Base-by-base conservation (phyloP, 2,329 filamentous ascomycete species). In the Juglanconis oblonga region DNA sequence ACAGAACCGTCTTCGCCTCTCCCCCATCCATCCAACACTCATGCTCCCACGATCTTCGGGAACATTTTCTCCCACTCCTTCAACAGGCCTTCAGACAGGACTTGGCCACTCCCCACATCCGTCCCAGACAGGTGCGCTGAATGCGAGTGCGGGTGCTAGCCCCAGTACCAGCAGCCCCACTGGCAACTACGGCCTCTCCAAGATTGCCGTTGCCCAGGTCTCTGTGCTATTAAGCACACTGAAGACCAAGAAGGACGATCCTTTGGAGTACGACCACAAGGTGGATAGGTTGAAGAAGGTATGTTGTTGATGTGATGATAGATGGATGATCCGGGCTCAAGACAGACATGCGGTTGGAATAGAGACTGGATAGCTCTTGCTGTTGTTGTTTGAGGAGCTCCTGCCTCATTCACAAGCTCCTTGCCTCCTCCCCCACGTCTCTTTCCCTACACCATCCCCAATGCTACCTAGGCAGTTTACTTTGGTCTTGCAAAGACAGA, bases 181-280 rank as follows among this genome's bases (percentile, higher is more conserved):
- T 70, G 82, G 82, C 74, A 80, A 78, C 66, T 85, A 77, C 72
- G 88, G 88, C 71, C 82, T 98, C 69, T 90, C 90, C 63, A 97
- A 96, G 78, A 95, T 99, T 74, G 92, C 95, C 69, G 88, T 97
- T 70, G 92, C 95, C 66, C 95, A 99, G 80, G 87, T 98, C 67
- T 96, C 95, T 78, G 87, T 99, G 65, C 85, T 99, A 60, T 84
- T 99, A 66, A 95, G 93, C 78, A 92, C 92, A 38, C 89, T 98
- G 72, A 97, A 95, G 75, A 92, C 97, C 79, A 94, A 96, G 74
- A 92, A 92, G 78, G 92, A 90, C 70, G 73, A 86, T 72, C 87
- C 88, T 71, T 85, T 86, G 71, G 97, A 96, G 90, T 97, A 91
- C 89, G 92, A 96, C 75, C 82, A 88, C 67, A 93, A 97, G 78